These are phyloP conservation scores for Pholiota adiposa DNA, from an alignment of 1,284 basidiomycete species.

Conservation along the genomic window DNA sequence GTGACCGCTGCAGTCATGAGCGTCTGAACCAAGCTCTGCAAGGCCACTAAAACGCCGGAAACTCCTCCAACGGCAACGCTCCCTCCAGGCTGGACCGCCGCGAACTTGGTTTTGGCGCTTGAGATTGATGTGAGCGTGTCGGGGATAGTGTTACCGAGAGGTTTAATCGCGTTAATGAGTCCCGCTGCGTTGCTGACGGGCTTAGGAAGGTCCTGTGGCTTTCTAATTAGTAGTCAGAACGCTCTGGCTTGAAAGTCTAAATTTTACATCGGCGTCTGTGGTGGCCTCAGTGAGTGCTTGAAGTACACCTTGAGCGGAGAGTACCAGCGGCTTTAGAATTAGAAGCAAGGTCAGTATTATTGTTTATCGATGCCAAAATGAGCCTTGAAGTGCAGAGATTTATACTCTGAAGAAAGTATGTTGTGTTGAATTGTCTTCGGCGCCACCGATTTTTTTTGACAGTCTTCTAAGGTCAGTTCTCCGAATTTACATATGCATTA, in stretches of 20 bases:
- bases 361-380: too few relatives aligned
- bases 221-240: neutral
- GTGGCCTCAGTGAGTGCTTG: neutral
- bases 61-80: neutral
- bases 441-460: neutral
- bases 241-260: neutral
- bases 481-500: neutral
- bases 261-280: neutral
- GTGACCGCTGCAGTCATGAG: neutral
- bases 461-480: neutral
- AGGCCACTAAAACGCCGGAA: neutral
- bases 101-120: neutral
- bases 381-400: too few relatives aligned
- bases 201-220: neutral
- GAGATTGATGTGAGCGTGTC: neutral
- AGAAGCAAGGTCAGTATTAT: neutral
- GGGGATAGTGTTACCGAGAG: neutral
- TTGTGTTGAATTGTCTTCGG: neutral
- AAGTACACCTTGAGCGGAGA: neutral
- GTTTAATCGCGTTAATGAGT: neutral
- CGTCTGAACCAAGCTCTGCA: neutral
- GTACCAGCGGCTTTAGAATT: neutral
- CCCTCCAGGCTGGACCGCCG: neutral
- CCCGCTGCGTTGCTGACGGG: neutral
- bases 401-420: neutral